A percentile compares a stretch with the other conserved stretches of the same genome.
Evolutionary conservation across 1,139 yeast species (phyloP).

Genomic region (Petasospora rhodanensis): DNA sequence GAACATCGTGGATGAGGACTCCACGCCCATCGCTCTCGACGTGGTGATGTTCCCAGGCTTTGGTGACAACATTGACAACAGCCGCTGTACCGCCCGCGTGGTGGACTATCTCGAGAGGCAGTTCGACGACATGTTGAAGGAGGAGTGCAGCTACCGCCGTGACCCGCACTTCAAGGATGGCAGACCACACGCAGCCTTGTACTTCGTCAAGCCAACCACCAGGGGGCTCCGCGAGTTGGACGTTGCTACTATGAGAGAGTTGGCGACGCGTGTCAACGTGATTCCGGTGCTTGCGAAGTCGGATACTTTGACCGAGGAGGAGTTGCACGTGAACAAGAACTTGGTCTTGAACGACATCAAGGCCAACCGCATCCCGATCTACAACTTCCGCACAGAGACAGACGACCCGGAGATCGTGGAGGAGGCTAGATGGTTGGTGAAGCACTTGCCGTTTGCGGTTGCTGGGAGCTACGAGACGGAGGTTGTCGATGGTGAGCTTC

Average conservation of each 20-base stretch:
- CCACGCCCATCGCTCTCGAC: slow-evolving; percentile 38
- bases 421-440: slow-evolving; percentile 30
- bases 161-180: slow-evolving; percentile 50
- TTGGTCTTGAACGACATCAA: slow-evolving; percentile 41
- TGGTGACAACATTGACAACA: slow-evolving; percentile 37
- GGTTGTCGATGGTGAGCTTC: slow-evolving; percentile 25
- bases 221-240: slow-evolving; percentile 46
- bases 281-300: slow-evolving; percentile 56
- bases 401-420: slow-evolving; percentile 26
- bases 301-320: slow-evolving; percentile 49
- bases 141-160: slow-evolving; percentile 58
- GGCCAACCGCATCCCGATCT: slow-evolving; percentile 42
- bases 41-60: slow-evolving; percentile 42
- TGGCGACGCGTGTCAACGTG: slow-evolving; percentile 50
- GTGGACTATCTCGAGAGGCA: slow-evolving; percentile 49
- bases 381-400: slow-evolving; percentile 36
- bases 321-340: slow-evolving; percentile 40
- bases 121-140: slow-evolving; percentile 50
- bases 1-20: slow-evolving; percentile 34
- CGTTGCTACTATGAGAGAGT: slow-evolving; percentile 44
- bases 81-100: slow-evolving; percentile 35
- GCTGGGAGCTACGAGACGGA: slow-evolving; percentile 38
- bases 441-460: slow-evolving; percentile 44
- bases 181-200: slow-evolving; percentile 59
- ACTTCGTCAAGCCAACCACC: slow-evolving; percentile 55